A percentile compares a stretch with the other conserved stretches of the same genome.
These are phyloP conservation scores for Aspergillus sp. DNA, from an alignment of 2,329 filamentous ascomycete species.

Conservation along the genomic window DNA sequence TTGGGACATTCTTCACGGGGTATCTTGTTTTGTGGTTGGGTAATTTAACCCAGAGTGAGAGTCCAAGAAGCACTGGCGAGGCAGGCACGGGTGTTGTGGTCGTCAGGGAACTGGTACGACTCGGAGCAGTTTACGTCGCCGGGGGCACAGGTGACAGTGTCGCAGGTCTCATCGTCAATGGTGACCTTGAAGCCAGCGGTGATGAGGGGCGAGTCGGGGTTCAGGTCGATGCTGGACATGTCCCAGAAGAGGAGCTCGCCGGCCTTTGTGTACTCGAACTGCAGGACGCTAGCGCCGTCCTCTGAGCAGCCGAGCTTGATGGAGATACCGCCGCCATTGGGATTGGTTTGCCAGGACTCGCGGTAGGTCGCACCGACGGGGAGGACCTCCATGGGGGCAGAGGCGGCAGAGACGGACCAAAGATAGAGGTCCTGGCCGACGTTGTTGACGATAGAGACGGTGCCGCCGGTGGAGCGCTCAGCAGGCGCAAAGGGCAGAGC, in stretches of 20 bases:
- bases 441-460: constrained; percentile 35
- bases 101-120: constrained; percentile 36
- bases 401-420: constrained; percentile 31
- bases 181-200: constrained; percentile 32
- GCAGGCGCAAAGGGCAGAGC: constrained; percentile 3
- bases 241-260: constrained; percentile 36
- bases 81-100: constrained; percentile 34
- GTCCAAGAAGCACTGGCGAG: constrained; percentile 34
- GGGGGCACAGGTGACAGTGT: constrained; percentile 29
- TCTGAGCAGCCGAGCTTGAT: constrained; percentile 36
- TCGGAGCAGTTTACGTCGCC: constrained; percentile 31
- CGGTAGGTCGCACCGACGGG: constrained; percentile 24
- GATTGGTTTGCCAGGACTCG: constrained; percentile 35
- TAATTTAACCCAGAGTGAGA: constrained; percentile 40
- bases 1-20: neutral
- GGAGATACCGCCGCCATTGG: constrained; percentile 37
- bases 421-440: constrained; percentile 30
- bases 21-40: neutral
- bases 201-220: constrained; percentile 26
- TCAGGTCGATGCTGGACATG: constrained; percentile 37
- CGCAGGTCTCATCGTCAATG: constrained; percentile 29
- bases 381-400: constrained; percentile 29
- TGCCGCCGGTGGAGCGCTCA: constrained; percentile 21
- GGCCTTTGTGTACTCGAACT: constrained; percentile 39
- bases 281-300: constrained; percentile 28